Base-by-base conservation (phyloP, 2,329 filamentous ascomycete genomes). In the Ceratocystis ficicola region DNA sequence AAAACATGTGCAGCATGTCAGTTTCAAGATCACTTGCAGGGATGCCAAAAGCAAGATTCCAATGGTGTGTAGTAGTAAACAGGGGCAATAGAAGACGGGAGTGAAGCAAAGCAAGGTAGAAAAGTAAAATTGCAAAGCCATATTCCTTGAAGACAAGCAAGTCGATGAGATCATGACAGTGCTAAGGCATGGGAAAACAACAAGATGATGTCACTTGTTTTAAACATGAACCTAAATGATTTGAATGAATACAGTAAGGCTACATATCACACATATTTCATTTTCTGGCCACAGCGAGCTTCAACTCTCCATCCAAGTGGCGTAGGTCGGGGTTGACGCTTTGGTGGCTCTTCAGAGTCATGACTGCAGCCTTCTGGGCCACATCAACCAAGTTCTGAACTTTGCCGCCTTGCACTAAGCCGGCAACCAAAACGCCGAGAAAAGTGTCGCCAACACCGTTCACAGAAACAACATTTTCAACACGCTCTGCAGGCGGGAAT, bases 401-500 rank as follows among this genome's bases (percentile, higher is more conserved):
- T 68, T 76, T 76, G 2, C 79, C 80, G 0, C 81, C 81, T 71
- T 80, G 82, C 0, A 86, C 85, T 69, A 97, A 73, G 0, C 89
- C 90, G 1, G 90, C 87, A n/a, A 96, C 78, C 66, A 96, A 71
- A 15, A 91, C 87, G 0, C 93, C 94, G 7, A 95, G 79, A 73
- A 97, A 92, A 0, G 94, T 96, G 75, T 99, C 94, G 0, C 94
- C 94, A 1, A 90, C 91, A 0, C 93, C 94, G 73, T 97, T 97
- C 8, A 97, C 93, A 60, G 90, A 96, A 1, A 93, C 85, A 1
- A 95, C 80, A 1, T 63, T 48, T 22, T 68, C 64, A 0, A 96
- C 80, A 17, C 78, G 76, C 72, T 88, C 85, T 0, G 82, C 83
- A 0, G 88, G 79, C 0, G 88, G 84, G 73, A 90, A 89, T 22